phyloP scores from a whole-genome alignment of 116 monocot species.

The Dioscorea cayenensis region DNA sequence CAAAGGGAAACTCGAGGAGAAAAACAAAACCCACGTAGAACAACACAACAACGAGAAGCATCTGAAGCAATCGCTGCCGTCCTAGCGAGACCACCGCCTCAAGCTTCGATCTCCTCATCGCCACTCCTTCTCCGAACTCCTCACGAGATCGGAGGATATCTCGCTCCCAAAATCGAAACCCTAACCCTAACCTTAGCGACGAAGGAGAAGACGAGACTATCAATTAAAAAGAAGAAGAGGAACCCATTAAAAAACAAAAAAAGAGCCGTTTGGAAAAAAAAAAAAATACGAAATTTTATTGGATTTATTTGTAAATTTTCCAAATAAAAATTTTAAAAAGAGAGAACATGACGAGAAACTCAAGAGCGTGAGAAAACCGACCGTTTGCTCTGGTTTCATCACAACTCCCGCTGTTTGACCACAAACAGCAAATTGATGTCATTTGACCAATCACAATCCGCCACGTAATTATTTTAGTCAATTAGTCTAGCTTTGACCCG shows the following conservation, averaged over 20 bases:
- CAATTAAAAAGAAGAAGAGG: too few species aligned
- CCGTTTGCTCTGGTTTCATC: too few species aligned
- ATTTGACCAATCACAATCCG: too few species aligned
- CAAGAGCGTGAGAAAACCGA: too few species aligned
- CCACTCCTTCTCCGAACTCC: background rate
- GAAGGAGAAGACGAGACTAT: background rate
- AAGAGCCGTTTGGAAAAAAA: background rate
- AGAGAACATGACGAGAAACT: too few species aligned
- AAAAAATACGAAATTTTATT: background rate
- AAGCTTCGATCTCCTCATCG: slow-evolving; percentile 17
- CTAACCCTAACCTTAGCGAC: background rate
- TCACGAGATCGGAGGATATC: background rate
- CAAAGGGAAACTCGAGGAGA: slow-evolving; percentile 31
- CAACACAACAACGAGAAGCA: slow-evolving; percentile 17
- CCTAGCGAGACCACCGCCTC: slow-evolving; percentile 17
- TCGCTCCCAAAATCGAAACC: background rate
- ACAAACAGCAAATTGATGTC: too few species aligned
- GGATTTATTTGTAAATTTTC: too few species aligned
- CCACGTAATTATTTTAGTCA: too few species aligned
- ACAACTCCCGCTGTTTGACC: too few species aligned
- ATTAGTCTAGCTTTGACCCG: too few species aligned
- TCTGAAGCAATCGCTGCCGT: slow-evolving; percentile 32
- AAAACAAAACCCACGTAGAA: slow-evolving; percentile 32
- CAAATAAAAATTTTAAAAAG: too few species aligned
- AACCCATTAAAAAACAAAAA: background rate